A percentile compares a stretch with the other conserved stretches of the same genome.
Evolutionary conservation across 257 asterid genomes (phyloP).

Genomic region (Nemophila menziesii): DNA sequence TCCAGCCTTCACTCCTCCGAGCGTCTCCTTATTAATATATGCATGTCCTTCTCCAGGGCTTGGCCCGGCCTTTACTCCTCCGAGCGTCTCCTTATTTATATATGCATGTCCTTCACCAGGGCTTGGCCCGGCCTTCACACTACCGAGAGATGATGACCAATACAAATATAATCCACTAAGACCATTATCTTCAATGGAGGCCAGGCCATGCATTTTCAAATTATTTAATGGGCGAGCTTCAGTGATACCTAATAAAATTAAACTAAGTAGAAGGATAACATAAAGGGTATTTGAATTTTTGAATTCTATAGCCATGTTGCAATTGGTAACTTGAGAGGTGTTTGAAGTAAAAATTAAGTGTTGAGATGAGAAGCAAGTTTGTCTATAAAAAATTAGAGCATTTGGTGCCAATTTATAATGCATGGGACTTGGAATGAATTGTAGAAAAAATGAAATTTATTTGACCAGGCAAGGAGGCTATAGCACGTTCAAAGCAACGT

Average conservation of each 20-base stretch:
- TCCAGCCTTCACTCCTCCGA: constrained; percentile 17
- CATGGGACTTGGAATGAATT: neutral
- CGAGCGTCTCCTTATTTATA: neutral
- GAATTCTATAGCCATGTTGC: neutral
- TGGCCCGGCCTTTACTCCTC: constrained; percentile 9
- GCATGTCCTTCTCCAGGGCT: constrained; percentile 9
- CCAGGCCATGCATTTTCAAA: neutral
- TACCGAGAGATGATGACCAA: constrained; percentile 11
- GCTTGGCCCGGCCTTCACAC: constrained; percentile 11
- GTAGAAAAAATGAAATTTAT: neutral
- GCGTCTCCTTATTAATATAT: constrained; percentile 2
- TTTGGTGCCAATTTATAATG: neutral
- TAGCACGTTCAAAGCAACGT: constrained; percentile 20
- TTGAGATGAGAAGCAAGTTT: neutral
- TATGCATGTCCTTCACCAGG: constrained; percentile 3
- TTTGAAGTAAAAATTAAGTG: neutral
- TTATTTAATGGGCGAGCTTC: constrained; percentile 27
- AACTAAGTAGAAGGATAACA: constrained; percentile 11
- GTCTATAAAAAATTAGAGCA: neutral
- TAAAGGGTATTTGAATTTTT: neutral
- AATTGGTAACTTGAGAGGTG: constrained; percentile 4
- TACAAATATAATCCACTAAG: too few species aligned
- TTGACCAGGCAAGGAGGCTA: constrained; percentile 9
- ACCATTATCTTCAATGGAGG: too few species aligned
- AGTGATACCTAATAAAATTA: constrained; percentile 1